Conservation (phyloP, 495 filamentous ascomycete genomes). For the Trichoderma parareesei region DNA sequence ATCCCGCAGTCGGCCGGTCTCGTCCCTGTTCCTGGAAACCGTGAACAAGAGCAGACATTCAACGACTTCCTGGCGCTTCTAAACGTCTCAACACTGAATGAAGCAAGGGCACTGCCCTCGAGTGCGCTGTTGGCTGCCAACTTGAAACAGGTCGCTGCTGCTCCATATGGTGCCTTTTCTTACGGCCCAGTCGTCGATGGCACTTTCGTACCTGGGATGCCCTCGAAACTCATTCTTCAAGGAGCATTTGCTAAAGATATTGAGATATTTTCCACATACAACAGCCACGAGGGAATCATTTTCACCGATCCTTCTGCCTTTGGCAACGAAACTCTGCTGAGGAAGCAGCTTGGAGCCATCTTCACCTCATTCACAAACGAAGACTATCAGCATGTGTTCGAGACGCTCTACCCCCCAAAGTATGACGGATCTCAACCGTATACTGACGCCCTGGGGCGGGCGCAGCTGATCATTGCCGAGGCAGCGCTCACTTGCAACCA, state of each 20-base stretch:
- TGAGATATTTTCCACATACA: not conserved
- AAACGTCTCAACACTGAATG: not conserved
- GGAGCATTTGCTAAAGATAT: not conserved
- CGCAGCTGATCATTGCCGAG: not conserved
- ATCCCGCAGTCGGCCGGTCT: constrained; percentile 19
- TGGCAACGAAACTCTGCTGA: not conserved
- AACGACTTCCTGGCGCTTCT: not conserved
- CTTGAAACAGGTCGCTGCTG: constrained; percentile 35
- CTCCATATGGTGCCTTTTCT: constrained; percentile 40
- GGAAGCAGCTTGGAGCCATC: not conserved
- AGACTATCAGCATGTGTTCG: not conserved
- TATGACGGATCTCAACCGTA: constrained; percentile 14
- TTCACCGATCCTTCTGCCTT: constrained; percentile 1
- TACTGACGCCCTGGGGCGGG: not conserved
- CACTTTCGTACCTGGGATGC: not conserved
- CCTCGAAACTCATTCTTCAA: constrained; percentile 9
- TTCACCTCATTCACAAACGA: constrained; percentile 23
- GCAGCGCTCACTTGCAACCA: not conserved
- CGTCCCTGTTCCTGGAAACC: constrained; percentile 1
- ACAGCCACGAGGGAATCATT: not conserved
- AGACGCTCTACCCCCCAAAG: constrained; percentile 11
- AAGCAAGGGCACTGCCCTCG: not conserved
- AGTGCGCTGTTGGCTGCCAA: constrained; percentile 40
- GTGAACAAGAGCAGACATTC: not conserved
- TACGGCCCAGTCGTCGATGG: constrained; percentile 55